Base-by-base conservation (phyloP, 2,329 filamentous ascomycete species). In the Colletotrichum truncatum region DNA sequence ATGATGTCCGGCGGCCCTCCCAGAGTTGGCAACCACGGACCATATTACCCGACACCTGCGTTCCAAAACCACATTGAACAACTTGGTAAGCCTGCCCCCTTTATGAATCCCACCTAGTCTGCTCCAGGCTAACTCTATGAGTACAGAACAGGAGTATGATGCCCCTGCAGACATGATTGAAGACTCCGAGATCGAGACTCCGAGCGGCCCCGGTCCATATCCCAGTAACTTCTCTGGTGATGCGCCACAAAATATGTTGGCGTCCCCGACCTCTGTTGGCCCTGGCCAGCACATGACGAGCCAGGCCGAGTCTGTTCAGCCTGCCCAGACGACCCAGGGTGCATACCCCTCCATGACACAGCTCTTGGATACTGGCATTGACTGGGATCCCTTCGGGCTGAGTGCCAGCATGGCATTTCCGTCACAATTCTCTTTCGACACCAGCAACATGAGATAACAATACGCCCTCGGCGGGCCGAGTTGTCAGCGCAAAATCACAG, bases 341-440 rank as follows among this genome's bases (percentile, higher is more conserved):
- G 76, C 66, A 70, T 97, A 93, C 74, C 85, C 86, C 6, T 86
- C 85, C 18, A 88, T 89, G 86, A 86, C 85, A 4, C 85, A 88
- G 72, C 76, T 89, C 7, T 76, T 89, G 41, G 94, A 98, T 73
- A 92, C 94, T 16, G 93, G 94, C 80, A 83, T 97, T 51, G 94
- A 98, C 75, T 93, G 94, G 78, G 94, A 98, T 77, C 95, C 95
- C 1, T 98, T 98, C 73, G 94, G 94, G 11, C 84, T 98, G 55
- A 95, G 92, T 64, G 94, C 94, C 34, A 97, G 93, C 80, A 97
- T 97, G 95, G 93, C 95, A 70, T 97, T 97, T 73, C 94, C 94
- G 10, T 92, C 91, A 2, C 91, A 93, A 60, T 96, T 94, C 77
- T 88, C 89, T 54, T 93, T 93, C 75, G 88, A 91, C 67, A 87